Base-by-base conservation (phyloP, 768 basidiomycete species). In the Pleurotus pulmonarius region DNA sequence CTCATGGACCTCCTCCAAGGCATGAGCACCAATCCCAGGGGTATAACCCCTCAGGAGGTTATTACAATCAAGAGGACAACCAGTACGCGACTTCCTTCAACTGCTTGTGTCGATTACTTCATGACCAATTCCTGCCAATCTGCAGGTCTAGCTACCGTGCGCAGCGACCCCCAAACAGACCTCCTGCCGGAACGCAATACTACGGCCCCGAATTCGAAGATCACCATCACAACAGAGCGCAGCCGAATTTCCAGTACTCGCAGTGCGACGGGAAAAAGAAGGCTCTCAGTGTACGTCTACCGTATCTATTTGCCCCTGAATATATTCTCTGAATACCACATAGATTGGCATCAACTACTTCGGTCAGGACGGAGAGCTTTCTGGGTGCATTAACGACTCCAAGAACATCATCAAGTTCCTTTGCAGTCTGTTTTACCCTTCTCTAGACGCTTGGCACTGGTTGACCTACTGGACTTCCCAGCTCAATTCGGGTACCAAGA, bases 381-480 rank as follows among this genome's bases (percentile, higher is more conserved):
- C 73, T 0, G 96, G 96, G 9, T 98, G 96, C 66, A 88, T 96
- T 67, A 96, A 98, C 67, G 96, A 99, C 64, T 94, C 87, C 0
- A 70, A 75, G 47, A 95, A 94, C 67, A 82, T 98, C 51, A 78
- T 81, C 61, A 69, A 73, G 18, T 98, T 98, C 75, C 71, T 95
- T 46, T 78, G 75, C 58, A 63, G 90, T 90, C 62, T 58, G 85
- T 69, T 0, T 11, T 34, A 9, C 11, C 18, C 26, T 20, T 26
- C 29, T 18, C 29, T 37, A 22, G 6, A 24, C 20, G 12, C 8
- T 3, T n/a, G n/a, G n/a, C n/a, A n/a, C 15, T 24, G 29, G 7
- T 26, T 18, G n/a, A 18, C n/a, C 7, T 5, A 20, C 16, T 40
- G 22, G 15, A 37, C 37, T 54, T n/a, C 9, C n/a, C 52, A 86